phyloP scores from a whole-genome alignment of 2,329 filamentous ascomycete genomes.

The Nigrospora osmanthi region DNA sequence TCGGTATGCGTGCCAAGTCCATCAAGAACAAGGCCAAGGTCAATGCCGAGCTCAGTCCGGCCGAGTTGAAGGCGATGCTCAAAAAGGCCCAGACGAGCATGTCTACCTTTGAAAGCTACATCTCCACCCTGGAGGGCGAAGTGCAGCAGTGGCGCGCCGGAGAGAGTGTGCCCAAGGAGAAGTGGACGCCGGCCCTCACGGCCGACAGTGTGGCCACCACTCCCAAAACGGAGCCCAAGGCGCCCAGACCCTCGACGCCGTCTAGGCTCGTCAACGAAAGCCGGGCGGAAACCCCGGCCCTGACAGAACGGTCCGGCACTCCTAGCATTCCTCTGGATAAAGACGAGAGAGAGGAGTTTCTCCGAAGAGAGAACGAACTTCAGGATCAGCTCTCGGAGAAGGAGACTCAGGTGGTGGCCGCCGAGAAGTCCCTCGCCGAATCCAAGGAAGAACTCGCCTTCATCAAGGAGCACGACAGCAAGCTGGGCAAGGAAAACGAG shows the following conservation, averaged over 20 bases:
- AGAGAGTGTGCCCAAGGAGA: constrained; percentile 81
- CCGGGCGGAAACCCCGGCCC: constrained; percentile 52
- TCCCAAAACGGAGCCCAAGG: constrained; percentile 30
- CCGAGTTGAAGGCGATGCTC: constrained; percentile 87
- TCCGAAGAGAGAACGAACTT: constrained; percentile 90
- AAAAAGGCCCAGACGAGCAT: constrained; percentile 89
- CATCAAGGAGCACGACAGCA: constrained; percentile 78
- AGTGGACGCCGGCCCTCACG: constrained; percentile 66
- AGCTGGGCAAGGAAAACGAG: constrained; percentile 85
- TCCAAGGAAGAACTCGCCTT: constrained; percentile 79
- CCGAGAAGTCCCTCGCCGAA: constrained; percentile 74
- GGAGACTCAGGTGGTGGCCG: constrained; percentile 70
- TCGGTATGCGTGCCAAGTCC: constrained; percentile 92
- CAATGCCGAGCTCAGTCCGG: constrained; percentile 93
- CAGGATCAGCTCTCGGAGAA: constrained; percentile 94
- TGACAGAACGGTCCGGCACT: constrained; percentile 78
- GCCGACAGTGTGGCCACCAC: constrained; percentile 39
- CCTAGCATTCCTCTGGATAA: constrained; percentile 86
- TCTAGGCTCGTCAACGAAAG: constrained; percentile 46
- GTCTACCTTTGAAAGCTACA: constrained; percentile 81
- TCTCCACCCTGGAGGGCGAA: constrained; percentile 75
- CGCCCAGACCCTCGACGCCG: constrained; percentile 44
- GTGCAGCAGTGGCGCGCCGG: constrained; percentile 81
- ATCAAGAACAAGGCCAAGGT: constrained; percentile 99
- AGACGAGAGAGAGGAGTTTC: constrained; percentile 93